These are phyloP conservation scores for Emergomyces orientalis DNA, from an alignment of 2,329 filamentous ascomycete species.

Conservation along the genomic window DNA sequence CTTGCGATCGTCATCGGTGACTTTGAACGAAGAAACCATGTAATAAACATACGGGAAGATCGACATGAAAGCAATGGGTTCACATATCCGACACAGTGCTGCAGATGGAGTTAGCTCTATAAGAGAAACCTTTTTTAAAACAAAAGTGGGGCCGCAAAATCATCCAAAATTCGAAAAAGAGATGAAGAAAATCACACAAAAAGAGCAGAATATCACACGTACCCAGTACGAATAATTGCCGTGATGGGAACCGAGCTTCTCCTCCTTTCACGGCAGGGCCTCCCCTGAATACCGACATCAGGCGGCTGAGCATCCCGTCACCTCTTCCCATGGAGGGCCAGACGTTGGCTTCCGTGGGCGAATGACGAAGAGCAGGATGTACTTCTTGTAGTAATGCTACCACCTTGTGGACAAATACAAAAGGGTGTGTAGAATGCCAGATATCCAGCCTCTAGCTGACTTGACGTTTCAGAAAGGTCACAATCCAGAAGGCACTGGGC, in stretches of 20 bases:
- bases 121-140: not conserved
- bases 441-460: not conserved
- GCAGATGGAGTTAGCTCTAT: conserved; percentile 1
- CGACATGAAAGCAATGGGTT: conserved; percentile 98
- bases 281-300: conserved; percentile 1
- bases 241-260: conserved; percentile 45
- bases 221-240: conserved; percentile 50
- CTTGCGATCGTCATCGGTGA: conserved; percentile 66
- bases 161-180: conserved; percentile 10
- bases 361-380: not conserved
- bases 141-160: not conserved
- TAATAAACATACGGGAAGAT: conserved; percentile 98
- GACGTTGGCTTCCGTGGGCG: not conserved
- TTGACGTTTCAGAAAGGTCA: not conserved
- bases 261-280: conserved; percentile 17
- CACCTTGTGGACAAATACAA: not conserved
- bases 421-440: not conserved
- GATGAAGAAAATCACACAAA: conserved; percentile 10
- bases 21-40: conserved; percentile 88
- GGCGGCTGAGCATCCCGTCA: not conserved
- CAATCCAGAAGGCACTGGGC: not conserved
- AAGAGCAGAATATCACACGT: conserved; percentile 19
- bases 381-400: not conserved
- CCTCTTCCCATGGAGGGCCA: not conserved
- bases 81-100: conserved; percentile 93